phyloP scores from a whole-genome alignment of 2,329 filamentous ascomycete species.

The Diaporthe sp. region DNA sequence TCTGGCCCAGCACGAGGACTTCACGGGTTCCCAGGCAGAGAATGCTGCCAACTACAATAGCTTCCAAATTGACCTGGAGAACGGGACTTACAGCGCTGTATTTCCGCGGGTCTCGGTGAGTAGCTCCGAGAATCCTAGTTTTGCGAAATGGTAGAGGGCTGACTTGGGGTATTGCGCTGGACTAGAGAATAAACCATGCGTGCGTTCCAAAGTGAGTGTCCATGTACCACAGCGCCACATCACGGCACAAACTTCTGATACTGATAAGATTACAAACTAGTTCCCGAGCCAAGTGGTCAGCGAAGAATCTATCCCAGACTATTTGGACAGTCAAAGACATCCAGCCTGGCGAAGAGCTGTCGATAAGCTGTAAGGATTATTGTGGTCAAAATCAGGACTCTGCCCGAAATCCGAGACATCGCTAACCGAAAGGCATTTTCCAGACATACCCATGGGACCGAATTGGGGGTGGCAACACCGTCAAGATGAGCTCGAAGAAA shows the following conservation, averaged over 20 bases:
- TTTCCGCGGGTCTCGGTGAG: conserved; percentile 5
- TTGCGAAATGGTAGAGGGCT: no score
- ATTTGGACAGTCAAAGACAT: conserved; percentile 8
- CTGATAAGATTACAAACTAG: background rate
- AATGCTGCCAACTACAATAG: conserved; percentile 23
- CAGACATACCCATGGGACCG: conserved; percentile 22
- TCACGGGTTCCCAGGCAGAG: conserved; percentile 8
- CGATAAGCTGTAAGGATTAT: background rate
- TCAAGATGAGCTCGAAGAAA: background rate
- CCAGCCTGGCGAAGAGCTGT: conserved; percentile 1
- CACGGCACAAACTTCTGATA: background rate
- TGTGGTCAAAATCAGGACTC: background rate
- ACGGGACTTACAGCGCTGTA: conserved; percentile 4
- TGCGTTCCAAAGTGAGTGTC: conserved; percentile 11
- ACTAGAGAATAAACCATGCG: conserved; percentile 5
- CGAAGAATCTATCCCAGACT: conserved; percentile 2
- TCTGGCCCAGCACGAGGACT: conserved; percentile 1
- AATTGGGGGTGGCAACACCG: background rate
- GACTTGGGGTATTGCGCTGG: background rate
- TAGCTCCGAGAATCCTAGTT: background rate
- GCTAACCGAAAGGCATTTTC: background rate
- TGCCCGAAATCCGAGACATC: background rate
- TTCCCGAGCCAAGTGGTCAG: conserved; percentile 15
- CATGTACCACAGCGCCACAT: background rate
- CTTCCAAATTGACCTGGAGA: background rate